Base-by-base conservation (phyloP, 2,329 filamentous ascomycete species). In the Microsporum audouinii region DNA sequence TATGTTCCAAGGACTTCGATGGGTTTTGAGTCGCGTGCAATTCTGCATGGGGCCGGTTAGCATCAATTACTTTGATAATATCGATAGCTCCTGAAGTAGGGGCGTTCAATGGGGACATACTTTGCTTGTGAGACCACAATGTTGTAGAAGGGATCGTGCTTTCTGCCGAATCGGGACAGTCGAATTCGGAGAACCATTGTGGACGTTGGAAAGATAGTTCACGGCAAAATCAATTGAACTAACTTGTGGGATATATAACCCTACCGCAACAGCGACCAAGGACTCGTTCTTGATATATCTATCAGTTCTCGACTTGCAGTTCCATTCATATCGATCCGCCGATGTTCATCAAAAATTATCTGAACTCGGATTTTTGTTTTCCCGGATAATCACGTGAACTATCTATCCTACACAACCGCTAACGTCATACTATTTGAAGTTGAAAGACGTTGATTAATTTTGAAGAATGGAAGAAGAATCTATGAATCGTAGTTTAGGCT, bases 71-170 rank as follows among this genome's bases (percentile, higher is more conserved):
- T 29, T 39, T 27, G 7, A 14, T 12, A 2, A 31, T 29, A 51
- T 51, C 10, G 23, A 14, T 39, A 51, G 31, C 33, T 60, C 31
- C 12, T 39, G 53, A 29, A 27, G 38, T 2, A 34, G 51, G 36
- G 3, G 31, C 17, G 31, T 51, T 51, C 8, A 51, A 27, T 5
- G 3, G 45, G 27, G 23, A 59, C 64, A 66, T 82, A 95, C 89
- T 91, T 86, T 55, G 91, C 91, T 71, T 97, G 92, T 14, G 91
- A 84, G 66, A 99, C 89, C 66, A 97, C 90, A 65, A 99, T 96
- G 78, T 99, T 99, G 82, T 96, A 99, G 69, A 96, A 88, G 1
- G 94, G 92, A n/a, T 84, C 74, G 73, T 95, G 91, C 66, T 83
- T 85, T 74, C 88, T 89, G 72, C 91, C 91, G 74, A 97, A 96